A percentile compares a stretch with the other conserved stretches of the same genome.
Evolutionary conservation across 1,284 basidiomycete species (phyloP).

Genomic region (Naganishia liquefaciens): DNA sequence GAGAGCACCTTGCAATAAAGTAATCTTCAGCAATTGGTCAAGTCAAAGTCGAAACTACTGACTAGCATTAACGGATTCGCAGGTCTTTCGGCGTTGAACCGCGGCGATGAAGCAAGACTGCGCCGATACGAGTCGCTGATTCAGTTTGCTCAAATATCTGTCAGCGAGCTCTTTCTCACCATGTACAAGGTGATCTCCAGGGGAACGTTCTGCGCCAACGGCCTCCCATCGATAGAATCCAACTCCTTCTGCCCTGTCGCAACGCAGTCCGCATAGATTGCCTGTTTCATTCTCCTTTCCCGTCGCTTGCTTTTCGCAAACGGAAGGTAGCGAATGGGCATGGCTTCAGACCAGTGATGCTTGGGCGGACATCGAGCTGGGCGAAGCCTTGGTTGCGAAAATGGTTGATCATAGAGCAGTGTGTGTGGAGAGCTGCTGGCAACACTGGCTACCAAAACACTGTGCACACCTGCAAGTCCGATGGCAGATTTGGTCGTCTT

Average conservation of each 20-base stretch:
- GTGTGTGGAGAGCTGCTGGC: constrained; percentile 10
- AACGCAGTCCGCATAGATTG: constrained; percentile 64
- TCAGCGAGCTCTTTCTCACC: constrained; percentile 52
- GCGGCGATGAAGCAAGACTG: constrained; percentile 68
- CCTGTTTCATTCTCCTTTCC: constrained; percentile 57
- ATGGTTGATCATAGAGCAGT: constrained; percentile 12
- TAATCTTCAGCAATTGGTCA: background rate
- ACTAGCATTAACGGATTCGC: constrained; percentile 66
- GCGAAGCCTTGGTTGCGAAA: constrained; percentile 48
- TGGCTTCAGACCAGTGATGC: constrained; percentile 66
- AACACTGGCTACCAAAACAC: constrained; percentile 5
- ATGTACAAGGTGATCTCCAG: constrained; percentile 72
- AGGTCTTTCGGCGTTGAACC: constrained; percentile 62
- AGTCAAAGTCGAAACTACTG: background rate
- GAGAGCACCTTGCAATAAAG: constrained; percentile 58
- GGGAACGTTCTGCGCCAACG: constrained; percentile 67
- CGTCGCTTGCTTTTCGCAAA: constrained; percentile 39
- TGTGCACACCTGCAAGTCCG: constrained; percentile 18
- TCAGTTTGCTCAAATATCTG: background rate
- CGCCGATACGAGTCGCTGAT: background rate
- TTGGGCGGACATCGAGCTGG: constrained; percentile 66
- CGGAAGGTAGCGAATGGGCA: constrained; percentile 68
- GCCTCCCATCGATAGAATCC: constrained; percentile 58
- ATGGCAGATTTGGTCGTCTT: constrained; percentile 7
- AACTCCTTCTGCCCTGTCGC: constrained; percentile 41